A percentile compares a stretch with the other conserved stretches of the same genome.
phyloP scores from a whole-genome alignment of 2,329 filamentous ascomycete species.

The Neophaeococcomyces aloes region DNA sequence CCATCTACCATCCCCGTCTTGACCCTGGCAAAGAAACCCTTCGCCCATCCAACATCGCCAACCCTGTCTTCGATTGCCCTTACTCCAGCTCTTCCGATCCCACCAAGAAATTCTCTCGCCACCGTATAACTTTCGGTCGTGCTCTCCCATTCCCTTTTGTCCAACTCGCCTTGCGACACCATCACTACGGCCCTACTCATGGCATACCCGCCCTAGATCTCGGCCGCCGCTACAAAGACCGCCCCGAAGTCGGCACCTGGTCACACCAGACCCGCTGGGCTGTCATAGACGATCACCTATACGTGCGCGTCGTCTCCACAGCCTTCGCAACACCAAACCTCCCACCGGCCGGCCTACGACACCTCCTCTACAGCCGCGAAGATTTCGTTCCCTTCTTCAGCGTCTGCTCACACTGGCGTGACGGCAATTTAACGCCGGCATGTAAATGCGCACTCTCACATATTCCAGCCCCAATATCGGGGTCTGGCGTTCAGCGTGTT shows the following conservation, averaged over 20 bases:
- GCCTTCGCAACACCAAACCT: slow-evolving; percentile 43
- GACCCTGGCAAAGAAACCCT: slow-evolving; percentile 44
- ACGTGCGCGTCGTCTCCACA: slow-evolving; percentile 49
- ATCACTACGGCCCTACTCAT: slow-evolving; percentile 37
- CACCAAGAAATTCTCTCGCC: slow-evolving; percentile 38
- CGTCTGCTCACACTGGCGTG: slow-evolving; percentile 52
- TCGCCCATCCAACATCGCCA: slow-evolving; percentile 43
- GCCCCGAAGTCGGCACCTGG: slow-evolving; percentile 38
- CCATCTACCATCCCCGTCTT: slow-evolving; percentile 44
- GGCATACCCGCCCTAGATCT: slow-evolving; percentile 41
- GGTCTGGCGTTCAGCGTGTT: slow-evolving; percentile 32
- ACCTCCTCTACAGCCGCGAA: slow-evolving; percentile 50
- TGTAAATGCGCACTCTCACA: slow-evolving; percentile 53
- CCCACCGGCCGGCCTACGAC: slow-evolving; percentile 42
- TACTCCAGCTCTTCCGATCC: slow-evolving; percentile 36
- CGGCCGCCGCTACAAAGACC: slow-evolving; percentile 43
- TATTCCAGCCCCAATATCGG: slow-evolving; percentile 39
- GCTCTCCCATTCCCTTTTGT: slow-evolving; percentile 49
- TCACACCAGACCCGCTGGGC: slow-evolving; percentile 45
- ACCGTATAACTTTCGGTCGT: slow-evolving; percentile 45
- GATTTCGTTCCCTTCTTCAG: slow-evolving; percentile 51
- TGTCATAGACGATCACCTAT: slow-evolving; percentile 43
- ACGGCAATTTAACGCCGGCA: slow-evolving; percentile 49
- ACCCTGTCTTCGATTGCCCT: slow-evolving; percentile 48
- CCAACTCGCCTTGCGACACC: slow-evolving; percentile 45